phyloP scores from a whole-genome alignment of 805 yeast species.

The Saturnispora halmiae region DNA sequence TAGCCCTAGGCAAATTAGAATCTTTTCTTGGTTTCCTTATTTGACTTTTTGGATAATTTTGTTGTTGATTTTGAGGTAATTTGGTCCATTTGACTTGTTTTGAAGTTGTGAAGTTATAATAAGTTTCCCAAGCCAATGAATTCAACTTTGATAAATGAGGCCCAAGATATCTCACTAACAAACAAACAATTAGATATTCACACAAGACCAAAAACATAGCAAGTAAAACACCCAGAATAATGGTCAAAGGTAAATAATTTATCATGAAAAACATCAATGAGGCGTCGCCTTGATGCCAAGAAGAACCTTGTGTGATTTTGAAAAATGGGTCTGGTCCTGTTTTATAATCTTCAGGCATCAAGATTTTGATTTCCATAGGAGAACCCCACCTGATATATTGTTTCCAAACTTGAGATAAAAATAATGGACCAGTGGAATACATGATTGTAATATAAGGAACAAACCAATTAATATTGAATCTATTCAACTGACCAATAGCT shows the following conservation, averaged over 20 bases:
- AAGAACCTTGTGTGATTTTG: constrained; percentile 69
- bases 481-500: constrained; percentile 53
- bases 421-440: constrained; percentile 89
- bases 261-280: constrained; percentile 64
- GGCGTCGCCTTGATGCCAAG: constrained; percentile 92
- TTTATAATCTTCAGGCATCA: constrained; percentile 68
- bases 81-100: constrained; percentile 7
- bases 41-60: not conserved
- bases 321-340: constrained; percentile 55
- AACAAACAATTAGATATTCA: constrained; percentile 37
- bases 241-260: constrained; percentile 63
- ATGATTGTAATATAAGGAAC: constrained; percentile 86
- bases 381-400: constrained; percentile 77
- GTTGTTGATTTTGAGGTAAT: constrained; percentile 1
- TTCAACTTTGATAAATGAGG: constrained; percentile 8
- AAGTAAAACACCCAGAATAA: constrained; percentile 56
- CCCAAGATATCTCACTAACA: constrained; percentile 7
- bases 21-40: constrained; percentile 38
- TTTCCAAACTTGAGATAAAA: constrained; percentile 79
- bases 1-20: constrained; percentile 39
- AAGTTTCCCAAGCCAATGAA: constrained; percentile 2
- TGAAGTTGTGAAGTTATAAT: not conserved
- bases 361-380: constrained; percentile 55
- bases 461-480: constrained; percentile 65
- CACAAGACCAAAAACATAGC: constrained; percentile 39